These are phyloP conservation scores for Tephrocybe rancida DNA, from an alignment of 768 basidiomycete genomes.

Conservation along the genomic window DNA sequence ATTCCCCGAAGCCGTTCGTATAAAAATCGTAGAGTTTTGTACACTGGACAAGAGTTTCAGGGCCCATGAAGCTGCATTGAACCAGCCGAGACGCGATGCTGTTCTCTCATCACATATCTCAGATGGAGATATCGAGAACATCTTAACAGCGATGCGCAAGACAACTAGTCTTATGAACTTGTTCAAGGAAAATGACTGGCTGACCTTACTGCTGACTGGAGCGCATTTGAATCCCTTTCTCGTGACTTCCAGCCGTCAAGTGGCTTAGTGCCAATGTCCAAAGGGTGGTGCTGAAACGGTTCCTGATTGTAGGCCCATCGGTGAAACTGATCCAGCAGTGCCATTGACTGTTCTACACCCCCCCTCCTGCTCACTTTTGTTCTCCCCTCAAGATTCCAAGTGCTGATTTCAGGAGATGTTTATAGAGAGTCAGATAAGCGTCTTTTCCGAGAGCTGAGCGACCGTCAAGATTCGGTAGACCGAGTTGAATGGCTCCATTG, in stretches of 20 bases:
- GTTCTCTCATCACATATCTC: not conserved
- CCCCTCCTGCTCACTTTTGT: not conserved
- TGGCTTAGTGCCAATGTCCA: constrained; percentile 5
- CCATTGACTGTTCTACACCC: not conserved
- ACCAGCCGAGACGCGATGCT: not conserved
- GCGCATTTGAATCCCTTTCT: constrained; percentile 23
- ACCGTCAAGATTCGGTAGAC: not conserved
- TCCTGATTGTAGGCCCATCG: constrained; percentile 24
- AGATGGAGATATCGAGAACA: not conserved
- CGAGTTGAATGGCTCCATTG: no score
- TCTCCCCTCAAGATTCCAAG: not conserved
- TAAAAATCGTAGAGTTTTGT: constrained; percentile 1
- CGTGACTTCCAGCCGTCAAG: constrained; percentile 25
- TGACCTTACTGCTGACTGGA: constrained; percentile 17
- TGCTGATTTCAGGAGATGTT: not conserved
- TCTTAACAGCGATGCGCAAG: not conserved
- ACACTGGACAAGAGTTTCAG: not conserved
- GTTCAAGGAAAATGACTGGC: no score
- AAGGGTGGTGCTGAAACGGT: constrained; percentile 18
- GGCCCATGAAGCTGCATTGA: not conserved
- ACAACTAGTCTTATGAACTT: no score
- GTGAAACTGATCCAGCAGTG: constrained; percentile 16
- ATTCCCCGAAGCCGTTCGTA: not conserved
- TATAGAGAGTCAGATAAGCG: not conserved
- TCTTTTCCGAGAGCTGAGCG: not conserved